Conservation (phyloP, 768 basidiomycete genomes). For the Phanerochaete carnosa region DNA sequence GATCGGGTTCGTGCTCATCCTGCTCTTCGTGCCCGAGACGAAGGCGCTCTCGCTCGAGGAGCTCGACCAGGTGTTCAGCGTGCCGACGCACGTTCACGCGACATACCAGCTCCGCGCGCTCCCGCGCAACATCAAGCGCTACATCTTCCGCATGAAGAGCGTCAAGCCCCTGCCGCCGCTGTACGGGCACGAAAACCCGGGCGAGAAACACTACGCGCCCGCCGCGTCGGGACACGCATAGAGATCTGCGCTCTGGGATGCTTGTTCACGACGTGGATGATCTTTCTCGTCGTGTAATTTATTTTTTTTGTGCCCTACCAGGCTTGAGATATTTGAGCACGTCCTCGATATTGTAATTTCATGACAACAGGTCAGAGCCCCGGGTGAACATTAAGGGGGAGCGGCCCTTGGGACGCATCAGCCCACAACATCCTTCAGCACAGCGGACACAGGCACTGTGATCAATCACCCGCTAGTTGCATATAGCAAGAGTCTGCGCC, state of each 20-base stretch:
- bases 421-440: no score
- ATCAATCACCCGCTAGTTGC: no score
- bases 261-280: no score
- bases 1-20: conserved; percentile 53
- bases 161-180: conserved; percentile 38
- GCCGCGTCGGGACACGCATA: not conserved
- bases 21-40: conserved; percentile 69
- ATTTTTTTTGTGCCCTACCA: no score
- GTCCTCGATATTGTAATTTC: no score
- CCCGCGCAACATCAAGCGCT: conserved; percentile 49
- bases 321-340: no score
- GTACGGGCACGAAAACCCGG: conserved; percentile 42
- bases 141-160: conserved; percentile 42
- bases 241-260: no score
- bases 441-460: no score
- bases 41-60: conserved; percentile 68
- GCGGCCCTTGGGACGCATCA: no score
- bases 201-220: conserved; percentile 20
- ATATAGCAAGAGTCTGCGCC: conserved; percentile 24
- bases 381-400: no score
- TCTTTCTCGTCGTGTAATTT: no score
- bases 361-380: no score
- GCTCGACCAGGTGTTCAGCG: conserved; percentile 43
- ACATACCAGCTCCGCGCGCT: conserved; percentile 55
- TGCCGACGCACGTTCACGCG: conserved; percentile 52